These are phyloP conservation scores for Fragilariopsis cylindrus DNA, from an alignment of 108 stramenopile genomes.

Conservation along the genomic window DNA sequence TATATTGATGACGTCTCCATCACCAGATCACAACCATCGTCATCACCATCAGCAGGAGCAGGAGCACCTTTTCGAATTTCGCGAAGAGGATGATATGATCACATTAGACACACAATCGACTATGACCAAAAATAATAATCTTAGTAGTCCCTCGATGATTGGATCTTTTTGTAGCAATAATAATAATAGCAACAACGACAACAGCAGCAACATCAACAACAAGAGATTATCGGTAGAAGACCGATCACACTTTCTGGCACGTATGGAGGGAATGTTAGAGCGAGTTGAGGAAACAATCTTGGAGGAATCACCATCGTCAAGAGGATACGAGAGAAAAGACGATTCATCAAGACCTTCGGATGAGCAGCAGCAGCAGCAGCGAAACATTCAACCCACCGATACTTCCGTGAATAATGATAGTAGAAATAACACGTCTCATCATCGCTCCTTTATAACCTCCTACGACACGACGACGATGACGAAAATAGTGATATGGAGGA, in stretches of 20 bases:
- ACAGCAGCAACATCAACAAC: background rate
- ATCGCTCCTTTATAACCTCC: background rate
- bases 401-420: background rate
- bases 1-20: background rate
- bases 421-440: constrained; percentile 3
- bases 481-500: constrained; percentile 5
- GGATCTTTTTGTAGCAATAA: background rate
- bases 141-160: background rate
- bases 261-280: constrained; percentile 38
- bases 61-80: constrained; percentile 23
- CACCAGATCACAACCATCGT: background rate
- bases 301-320: constrained; percentile 5
- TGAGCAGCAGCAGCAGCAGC: constrained; percentile 9
- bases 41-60: constrained; percentile 2
- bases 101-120: constrained; percentile 30
- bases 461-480: constrained; percentile 13
- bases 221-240: constrained; percentile 11
- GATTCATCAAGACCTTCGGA: constrained; percentile 24
- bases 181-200: background rate
- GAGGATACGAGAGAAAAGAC: background rate
- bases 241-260: constrained; percentile 30
- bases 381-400: background rate
- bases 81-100: constrained; percentile 46
- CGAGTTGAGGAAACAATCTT: constrained; percentile 35
- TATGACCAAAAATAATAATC: constrained; percentile 4